Conservation (phyloP, 2,329 filamentous ascomycete genomes). For the Polychaeton citri region DNA sequence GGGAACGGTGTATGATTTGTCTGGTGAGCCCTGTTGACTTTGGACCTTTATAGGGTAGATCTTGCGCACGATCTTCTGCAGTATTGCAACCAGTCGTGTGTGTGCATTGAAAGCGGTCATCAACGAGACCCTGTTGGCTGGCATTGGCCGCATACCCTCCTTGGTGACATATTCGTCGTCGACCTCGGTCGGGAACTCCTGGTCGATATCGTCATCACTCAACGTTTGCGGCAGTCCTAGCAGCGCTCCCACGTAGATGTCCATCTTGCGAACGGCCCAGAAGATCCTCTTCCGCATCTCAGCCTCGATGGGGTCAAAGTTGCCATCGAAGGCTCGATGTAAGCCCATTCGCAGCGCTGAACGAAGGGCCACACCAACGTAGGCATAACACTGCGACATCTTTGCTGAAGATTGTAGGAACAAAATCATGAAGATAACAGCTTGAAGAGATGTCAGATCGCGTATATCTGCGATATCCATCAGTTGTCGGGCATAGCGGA, state of each 20-base stretch:
- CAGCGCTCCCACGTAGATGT: conserved; percentile 39
- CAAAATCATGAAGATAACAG: conserved; percentile 40
- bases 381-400: conserved; percentile 39
- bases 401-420: conserved; percentile 40
- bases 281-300: conserved; percentile 39
- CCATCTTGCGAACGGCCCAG: conserved; percentile 38
- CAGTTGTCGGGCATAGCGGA: conserved; percentile 33
- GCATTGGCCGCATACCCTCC: conserved; percentile 39
- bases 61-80: conserved; percentile 49
- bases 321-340: conserved; percentile 34
- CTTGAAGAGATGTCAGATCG: conserved; percentile 37
- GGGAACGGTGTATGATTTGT: conserved; percentile 47
- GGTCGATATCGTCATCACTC: conserved; percentile 36
- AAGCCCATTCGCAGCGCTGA: conserved; percentile 38
- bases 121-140: conserved; percentile 40
- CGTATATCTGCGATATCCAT: conserved; percentile 41
- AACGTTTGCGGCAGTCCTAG: conserved; percentile 36
- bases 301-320: conserved; percentile 34
- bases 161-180: conserved; percentile 40
- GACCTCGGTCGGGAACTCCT: conserved; percentile 32
- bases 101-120: conserved; percentile 49
- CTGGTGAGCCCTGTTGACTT: conserved; percentile 20
- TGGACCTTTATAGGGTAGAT: conserved; percentile 49
- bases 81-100: conserved; percentile 41
- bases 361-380: conserved; percentile 37